Percentiles rank a stretch among this genome's conserved stretches.
phyloP scores from a whole-genome alignment of 129 eudicot genomes.

The Kitagawia praeruptora region DNA sequence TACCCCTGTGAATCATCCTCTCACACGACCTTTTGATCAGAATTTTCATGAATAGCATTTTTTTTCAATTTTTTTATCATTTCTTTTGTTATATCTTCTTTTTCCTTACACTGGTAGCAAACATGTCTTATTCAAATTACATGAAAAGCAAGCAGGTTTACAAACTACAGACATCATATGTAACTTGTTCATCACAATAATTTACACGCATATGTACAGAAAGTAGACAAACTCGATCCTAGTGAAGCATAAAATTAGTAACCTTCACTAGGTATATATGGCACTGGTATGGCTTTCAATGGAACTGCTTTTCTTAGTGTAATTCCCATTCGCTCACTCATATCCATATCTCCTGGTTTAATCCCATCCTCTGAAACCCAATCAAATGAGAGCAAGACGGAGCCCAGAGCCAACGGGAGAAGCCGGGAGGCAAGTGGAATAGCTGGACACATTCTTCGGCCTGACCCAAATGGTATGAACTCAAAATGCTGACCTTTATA shows the following conservation, averaged over 20 bases:
- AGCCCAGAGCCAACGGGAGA: conserved; percentile 51
- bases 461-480: conserved; percentile 19
- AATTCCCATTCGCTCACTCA: conserved; percentile 61
- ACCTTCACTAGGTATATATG: not conserved
- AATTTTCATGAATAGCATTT: too few species aligned
- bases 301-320: conserved; percentile 56
- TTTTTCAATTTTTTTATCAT: too few species aligned
- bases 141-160: not conserved
- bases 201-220: not conserved
- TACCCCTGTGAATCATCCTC: too few species aligned
- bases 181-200: not conserved
- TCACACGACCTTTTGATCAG: too few species aligned
- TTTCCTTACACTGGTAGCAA: too few species aligned
- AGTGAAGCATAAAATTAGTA: not conserved
- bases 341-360: conserved; percentile 30
- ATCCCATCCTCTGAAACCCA: conserved; percentile 43
- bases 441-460: conserved; percentile 36
- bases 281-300: conserved; percentile 41
- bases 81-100: too few species aligned
- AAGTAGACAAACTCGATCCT: not conserved
- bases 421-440: conserved; percentile 49
- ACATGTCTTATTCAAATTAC: not conserved
- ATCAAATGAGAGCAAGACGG: conserved; percentile 44
- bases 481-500: conserved; percentile 18
- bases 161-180: not conserved